Conservation (phyloP, 1,284 basidiomycete genomes). For the Golubevia pallescens region DNA sequence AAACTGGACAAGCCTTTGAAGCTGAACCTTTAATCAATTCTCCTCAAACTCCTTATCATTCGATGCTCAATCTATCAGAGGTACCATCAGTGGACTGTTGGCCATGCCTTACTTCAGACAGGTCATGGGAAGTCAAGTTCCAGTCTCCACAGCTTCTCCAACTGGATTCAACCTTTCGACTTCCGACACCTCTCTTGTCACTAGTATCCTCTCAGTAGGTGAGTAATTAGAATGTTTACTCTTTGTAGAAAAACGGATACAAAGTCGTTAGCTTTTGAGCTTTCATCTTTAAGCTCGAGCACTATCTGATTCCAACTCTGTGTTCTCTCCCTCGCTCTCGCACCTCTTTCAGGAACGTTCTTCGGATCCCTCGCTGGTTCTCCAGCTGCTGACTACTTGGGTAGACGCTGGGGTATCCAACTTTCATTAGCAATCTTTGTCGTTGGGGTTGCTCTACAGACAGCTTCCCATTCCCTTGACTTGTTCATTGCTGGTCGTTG, state of each 20-base stretch:
- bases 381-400: not conserved
- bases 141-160: not conserved
- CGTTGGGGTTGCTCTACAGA: constrained; percentile 3
- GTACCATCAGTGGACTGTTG: not conserved
- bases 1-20: not conserved
- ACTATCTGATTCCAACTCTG: too few species aligned
- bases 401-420: not conserved
- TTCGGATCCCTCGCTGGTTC: not conserved
- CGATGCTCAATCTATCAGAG: not conserved
- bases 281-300: too few species aligned
- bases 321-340: too few species aligned
- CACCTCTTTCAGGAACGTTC: not conserved
- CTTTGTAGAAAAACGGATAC: too few species aligned
- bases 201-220: not conserved
- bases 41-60: not conserved
- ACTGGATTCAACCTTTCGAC: not conserved
- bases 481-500: constrained; percentile 48
- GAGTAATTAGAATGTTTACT: too few species aligned
- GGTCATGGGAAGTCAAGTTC: not conserved
- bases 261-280: too few species aligned
- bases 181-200: not conserved
- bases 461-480: constrained; percentile 12
- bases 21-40: not conserved
- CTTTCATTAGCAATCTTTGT: not conserved
- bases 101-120: not conserved